Evolutionary conservation across 352 stramenopile species (phyloP).

Genomic region (Globisporangium yorkense): DNA sequence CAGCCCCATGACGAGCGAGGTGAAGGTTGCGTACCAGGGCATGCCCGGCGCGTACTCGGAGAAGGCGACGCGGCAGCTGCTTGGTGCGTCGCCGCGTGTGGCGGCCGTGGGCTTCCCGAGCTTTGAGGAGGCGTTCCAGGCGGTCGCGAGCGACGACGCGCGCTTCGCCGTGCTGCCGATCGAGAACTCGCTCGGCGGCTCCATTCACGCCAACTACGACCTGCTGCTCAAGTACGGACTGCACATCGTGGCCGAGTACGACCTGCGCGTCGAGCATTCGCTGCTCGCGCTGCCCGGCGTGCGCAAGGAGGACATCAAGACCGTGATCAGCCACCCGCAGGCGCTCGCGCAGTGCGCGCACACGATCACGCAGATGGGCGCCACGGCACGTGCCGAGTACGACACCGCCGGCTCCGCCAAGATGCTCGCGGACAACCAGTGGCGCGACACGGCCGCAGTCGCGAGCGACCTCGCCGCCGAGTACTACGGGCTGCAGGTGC

Average conservation of each 20-base stretch:
- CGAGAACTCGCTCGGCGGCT: conserved; percentile 93
- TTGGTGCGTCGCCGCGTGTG: conserved; percentile 60
- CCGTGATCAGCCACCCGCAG: conserved; percentile 95
- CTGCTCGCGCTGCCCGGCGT: conserved; percentile 88
- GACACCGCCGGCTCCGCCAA: conserved; percentile 97
- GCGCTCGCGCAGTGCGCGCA: conserved; percentile 95
- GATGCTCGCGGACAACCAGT: conserved; percentile 91
- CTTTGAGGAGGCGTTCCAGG: conserved; percentile 53
- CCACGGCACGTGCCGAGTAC: conserved; percentile 87
- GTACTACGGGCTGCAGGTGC: conserved; percentile 91
- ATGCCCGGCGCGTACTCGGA: conserved; percentile 96
- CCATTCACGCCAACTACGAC: conserved; percentile 95
- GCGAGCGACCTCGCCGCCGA: conserved; percentile 93
- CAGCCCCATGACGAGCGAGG: conserved; percentile 24
- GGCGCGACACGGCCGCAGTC: conserved; percentile 87
- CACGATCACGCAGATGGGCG: conserved; percentile 87
- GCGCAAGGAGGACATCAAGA: conserved; percentile 89
- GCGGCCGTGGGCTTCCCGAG: conserved; percentile 50
- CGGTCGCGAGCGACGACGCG: conserved; percentile 70
- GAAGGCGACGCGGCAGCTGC: conserved; percentile 92
- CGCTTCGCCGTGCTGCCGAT: conserved; percentile 94
- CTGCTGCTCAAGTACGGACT: conserved; percentile 66
- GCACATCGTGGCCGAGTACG: conserved; percentile 59
- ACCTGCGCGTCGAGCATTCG: conserved; percentile 88
- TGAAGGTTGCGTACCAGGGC: conserved; percentile 95